A percentile compares a stretch with the other conserved stretches of the same genome.
phyloP scores from a whole-genome alignment of 345 rosid species.

The Geranium brycei region DNA sequence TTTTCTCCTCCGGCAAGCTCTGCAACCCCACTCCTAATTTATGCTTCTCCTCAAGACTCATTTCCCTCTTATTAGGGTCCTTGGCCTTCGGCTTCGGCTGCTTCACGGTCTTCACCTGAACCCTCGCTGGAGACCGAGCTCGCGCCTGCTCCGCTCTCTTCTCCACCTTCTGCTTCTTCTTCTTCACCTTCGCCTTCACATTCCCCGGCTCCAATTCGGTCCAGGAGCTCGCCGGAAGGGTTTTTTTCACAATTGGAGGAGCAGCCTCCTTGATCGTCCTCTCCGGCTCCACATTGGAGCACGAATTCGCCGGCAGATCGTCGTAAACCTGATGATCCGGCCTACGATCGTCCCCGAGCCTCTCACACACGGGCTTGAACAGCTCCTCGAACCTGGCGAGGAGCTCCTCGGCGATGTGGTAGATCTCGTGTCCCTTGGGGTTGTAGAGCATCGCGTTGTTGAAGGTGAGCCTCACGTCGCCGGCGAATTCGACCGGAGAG shows the following conservation, averaged over 20 bases:
- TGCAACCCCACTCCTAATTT: conserved; percentile 23
- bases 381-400: conserved; percentile 18
- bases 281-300: conserved; percentile 7
- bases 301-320: conserved; percentile 3
- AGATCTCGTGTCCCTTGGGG: conserved; percentile 30
- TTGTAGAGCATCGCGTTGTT: conserved; percentile 39
- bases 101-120: conserved; percentile 13
- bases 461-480: conserved; percentile 45
- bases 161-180: conserved; percentile 5
- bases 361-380: conserved; percentile 17
- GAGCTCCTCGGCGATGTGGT: conserved; percentile 29
- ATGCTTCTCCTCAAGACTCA: conserved; percentile 33
- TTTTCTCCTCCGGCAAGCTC: conserved; percentile 27
- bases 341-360: conserved; percentile 14
- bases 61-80: conserved; percentile 27
- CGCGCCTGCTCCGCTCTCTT: background rate
- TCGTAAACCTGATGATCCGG: background rate
- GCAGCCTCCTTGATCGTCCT: background rate
- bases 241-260: background rate
- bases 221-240: conserved; percentile 6
- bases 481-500: conserved; percentile 29
- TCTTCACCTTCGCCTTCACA: background rate
- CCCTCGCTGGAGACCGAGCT: background rate
- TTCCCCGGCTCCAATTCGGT: conserved; percentile 4
- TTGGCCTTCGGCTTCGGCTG: conserved; percentile 26